Conservation (phyloP, 2,329 filamentous ascomycete genomes). For the Aspergillus sergii region DNA sequence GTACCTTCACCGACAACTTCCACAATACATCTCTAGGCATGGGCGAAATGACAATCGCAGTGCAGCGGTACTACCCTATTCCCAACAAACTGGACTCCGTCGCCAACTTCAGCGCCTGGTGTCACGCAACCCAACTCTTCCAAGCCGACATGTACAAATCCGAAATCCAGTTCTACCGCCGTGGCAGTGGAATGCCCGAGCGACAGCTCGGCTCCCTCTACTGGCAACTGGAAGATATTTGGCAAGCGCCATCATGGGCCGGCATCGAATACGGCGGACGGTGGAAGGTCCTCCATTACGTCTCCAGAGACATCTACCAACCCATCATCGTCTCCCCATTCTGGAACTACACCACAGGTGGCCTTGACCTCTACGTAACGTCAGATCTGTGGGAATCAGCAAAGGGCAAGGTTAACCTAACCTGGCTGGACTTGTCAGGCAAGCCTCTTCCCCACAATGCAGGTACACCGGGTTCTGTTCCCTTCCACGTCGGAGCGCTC, state of each 20-base stretch:
- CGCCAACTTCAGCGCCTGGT: conserved; percentile 65
- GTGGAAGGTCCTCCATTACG: conserved; percentile 65
- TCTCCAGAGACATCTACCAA: conserved; percentile 60
- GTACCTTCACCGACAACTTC: conserved; percentile 51
- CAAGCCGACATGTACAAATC: conserved; percentile 65
- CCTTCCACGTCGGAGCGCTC: conserved; percentile 53
- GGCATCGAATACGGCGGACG: conserved; percentile 64
- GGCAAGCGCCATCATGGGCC: conserved; percentile 67
- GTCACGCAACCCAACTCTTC: conserved; percentile 64
- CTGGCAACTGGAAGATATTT: conserved; percentile 68
- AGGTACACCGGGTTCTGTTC: conserved; percentile 32
- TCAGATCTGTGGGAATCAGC: conserved; percentile 60
- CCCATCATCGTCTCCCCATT: conserved; percentile 62
- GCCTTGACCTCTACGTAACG: conserved; percentile 58
- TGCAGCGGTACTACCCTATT: conserved; percentile 58
- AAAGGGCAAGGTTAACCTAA: conserved; percentile 50
- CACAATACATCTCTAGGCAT: conserved; percentile 36
- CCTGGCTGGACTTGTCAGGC: conserved; percentile 57
- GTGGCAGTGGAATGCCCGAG: conserved; percentile 60
- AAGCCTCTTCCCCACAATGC: conserved; percentile 42
- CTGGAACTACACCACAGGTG: conserved; percentile 54
- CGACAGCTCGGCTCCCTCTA: conserved; percentile 63
- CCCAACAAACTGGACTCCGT: conserved; percentile 56
- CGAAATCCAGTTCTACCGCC: conserved; percentile 64
- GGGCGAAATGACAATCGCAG: conserved; percentile 62